phyloP scores from a whole-genome alignment of 441 rosid genomes.

The Syzygium malaccense region DNA sequence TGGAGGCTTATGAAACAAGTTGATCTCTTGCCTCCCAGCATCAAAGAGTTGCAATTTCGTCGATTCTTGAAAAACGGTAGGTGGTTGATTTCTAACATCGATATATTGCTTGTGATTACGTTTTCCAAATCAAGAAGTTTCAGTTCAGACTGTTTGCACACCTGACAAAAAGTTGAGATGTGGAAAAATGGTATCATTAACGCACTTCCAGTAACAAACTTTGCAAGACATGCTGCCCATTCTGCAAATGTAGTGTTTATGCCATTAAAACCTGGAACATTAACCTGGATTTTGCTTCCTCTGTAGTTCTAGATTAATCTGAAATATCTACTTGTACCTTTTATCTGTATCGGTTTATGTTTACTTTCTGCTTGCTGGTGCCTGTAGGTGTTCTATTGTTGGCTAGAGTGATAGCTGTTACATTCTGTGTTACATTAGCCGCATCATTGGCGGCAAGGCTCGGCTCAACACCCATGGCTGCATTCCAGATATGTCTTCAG shows the following conservation, averaged over 20 bases:
- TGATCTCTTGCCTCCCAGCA: slow-evolving; percentile 7
- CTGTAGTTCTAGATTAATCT: not conserved
- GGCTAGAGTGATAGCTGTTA: slow-evolving; percentile 9
- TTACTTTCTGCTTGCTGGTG: not conserved
- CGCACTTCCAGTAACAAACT: not conserved
- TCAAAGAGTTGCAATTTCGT: not conserved
- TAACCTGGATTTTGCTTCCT: not conserved
- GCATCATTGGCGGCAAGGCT: slow-evolving; percentile 10
- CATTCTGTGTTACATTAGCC: slow-evolving; percentile 13
- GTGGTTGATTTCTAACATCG: not conserved
- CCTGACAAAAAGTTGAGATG: not conserved
- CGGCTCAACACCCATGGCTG: slow-evolving; percentile 9
- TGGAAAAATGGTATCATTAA: not conserved
- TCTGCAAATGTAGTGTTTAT: not conserved
- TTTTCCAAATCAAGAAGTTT: not conserved
- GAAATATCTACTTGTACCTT: not conserved
- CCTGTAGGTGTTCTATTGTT: slow-evolving; percentile 5
- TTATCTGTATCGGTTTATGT: not conserved
- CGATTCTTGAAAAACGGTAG: slow-evolving; percentile 10
- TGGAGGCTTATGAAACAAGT: slow-evolving; percentile 6
- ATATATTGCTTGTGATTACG: not conserved
- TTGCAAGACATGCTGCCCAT: not conserved
- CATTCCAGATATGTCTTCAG: slow-evolving; percentile 10
- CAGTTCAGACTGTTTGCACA: not conserved
- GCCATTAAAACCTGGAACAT: not conserved